These are phyloP conservation scores for Cenchrus americanus DNA, from an alignment of 176 grass and related monocot species.

Conservation along the genomic window DNA sequence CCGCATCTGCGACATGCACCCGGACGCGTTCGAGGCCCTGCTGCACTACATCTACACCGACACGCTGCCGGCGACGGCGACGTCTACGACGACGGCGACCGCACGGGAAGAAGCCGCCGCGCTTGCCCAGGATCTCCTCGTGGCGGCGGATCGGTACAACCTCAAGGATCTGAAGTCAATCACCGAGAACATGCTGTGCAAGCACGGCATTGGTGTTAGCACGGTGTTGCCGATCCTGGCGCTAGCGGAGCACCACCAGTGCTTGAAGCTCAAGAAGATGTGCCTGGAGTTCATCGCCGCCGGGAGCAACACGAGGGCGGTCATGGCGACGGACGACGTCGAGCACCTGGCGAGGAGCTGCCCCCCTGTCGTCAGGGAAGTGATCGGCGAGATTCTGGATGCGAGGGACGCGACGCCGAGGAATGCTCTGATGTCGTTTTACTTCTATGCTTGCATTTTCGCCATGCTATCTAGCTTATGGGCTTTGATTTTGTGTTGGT, in stretches of 20 bases:
- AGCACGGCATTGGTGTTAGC: not conserved
- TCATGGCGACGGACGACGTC: not conserved
- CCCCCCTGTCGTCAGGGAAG: not conserved
- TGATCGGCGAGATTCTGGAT: not conserved
- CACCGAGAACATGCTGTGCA: not conserved
- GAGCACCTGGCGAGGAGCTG: not conserved
- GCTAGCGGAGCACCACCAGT: not conserved
- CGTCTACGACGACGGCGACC: not conserved
- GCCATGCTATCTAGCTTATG: not conserved
- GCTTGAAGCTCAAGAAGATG: constrained; percentile 6
- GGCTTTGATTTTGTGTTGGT: not conserved
- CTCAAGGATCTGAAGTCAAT: not conserved
- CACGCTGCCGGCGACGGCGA: not conserved
- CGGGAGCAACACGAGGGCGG: not conserved
- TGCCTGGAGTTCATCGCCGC: not conserved
- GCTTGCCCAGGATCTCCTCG: not conserved
- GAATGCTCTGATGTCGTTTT: not conserved
- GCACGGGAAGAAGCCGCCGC: not conserved
- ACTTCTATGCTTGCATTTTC: not conserved
- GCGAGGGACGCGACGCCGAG: not conserved
- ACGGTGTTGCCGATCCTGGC: constrained; percentile 1
- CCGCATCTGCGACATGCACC: constrained; percentile 4
- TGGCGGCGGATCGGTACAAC: not conserved
- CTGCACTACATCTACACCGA: constrained; percentile 23
- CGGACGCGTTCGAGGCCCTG: not conserved